Conservation (phyloP, 768 basidiomycete species). For the Auricularia auricula-judae region DNA sequence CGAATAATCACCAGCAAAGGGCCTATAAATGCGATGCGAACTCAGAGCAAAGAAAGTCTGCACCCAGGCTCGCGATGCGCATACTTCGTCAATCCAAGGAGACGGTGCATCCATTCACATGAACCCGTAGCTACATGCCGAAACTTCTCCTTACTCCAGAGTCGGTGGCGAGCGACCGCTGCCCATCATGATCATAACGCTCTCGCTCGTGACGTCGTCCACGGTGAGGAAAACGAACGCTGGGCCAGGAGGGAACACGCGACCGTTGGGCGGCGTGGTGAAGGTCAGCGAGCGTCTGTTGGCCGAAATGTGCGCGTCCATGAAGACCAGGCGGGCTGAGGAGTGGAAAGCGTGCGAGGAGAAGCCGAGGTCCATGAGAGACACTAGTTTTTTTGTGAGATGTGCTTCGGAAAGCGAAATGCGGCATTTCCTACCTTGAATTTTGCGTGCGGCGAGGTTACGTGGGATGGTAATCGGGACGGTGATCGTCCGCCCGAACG, state of each 20-base stretch:
- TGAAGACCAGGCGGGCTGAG: conserved; percentile 23
- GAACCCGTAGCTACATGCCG: too few relatives aligned
- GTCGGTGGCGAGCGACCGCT: conserved; percentile 15
- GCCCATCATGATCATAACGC: conserved; percentile 16
- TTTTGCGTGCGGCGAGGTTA: conserved; percentile 9
- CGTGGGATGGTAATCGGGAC: conserved; percentile 23
- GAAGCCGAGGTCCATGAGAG: conserved; percentile 26
- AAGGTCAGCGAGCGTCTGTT: conserved; percentile 21
- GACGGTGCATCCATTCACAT: too few relatives aligned
- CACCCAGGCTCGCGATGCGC: too few relatives aligned
- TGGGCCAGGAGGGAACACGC: conserved; percentile 24
- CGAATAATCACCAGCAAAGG: too few relatives aligned
- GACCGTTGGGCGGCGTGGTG: conserved; percentile 25
- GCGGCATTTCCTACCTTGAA: conserved; percentile 2
- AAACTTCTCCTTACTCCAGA: not conserved
- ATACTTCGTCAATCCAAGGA: too few relatives aligned
- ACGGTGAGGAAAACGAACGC: conserved; percentile 18
- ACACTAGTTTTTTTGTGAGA: conserved; percentile 11
- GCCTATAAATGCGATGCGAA: too few relatives aligned
- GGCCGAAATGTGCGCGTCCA: conserved; percentile 18
- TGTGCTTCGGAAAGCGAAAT: too few relatives aligned
- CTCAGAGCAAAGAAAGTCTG: too few relatives aligned
- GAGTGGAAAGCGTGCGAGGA: conserved; percentile 27
- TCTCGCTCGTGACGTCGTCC: conserved; percentile 15
- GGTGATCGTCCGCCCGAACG: conserved; percentile 24